Evolutionary conservation across 257 asterid species (phyloP), one percentile per base, ranked within the genome.

Genomic region (Apocynum venetum): DNA sequence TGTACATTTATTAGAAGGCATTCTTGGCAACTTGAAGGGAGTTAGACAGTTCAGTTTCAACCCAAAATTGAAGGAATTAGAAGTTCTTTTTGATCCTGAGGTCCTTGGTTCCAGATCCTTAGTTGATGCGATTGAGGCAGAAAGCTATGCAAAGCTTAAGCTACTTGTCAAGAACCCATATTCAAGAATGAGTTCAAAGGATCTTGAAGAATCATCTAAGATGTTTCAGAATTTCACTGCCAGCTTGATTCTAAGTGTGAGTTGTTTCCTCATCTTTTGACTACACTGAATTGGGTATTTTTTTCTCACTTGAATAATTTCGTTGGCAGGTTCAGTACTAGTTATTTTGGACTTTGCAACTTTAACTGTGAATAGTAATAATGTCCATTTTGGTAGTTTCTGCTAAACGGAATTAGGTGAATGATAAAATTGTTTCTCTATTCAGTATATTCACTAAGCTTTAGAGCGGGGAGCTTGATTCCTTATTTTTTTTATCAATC

Each of bases 51-150:
- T 90, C 83, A 73, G 44, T 73, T 89, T 81, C 80, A 89, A 96
- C 80, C 84, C 82, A 59, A 68, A 72, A 55, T 85, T 86, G 76
- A 81, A 86, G 76, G 96, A 88, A 51, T 78, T 96, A 64, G 98
- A 85, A 82, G 86, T 96, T 86, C 89, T 88, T 80, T 93, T 87
- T 84, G 99, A 96, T 86, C 96, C 98, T 8, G 96, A 96, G 90
- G 88, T 96, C 84, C 88, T 93, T 81, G 89, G 93, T 83, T 83
- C 98, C 61, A 91, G 99, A 92, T 82, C 86, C 48, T 55, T 96
- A 79, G 88, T 96, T 83, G 97, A 96, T 55, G 92, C 86, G 72
- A 85, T 96, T 56, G 97, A 91, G 80, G 87, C 81, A 77, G 89
- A 83, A 78, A 87, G 97, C 85, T 74, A 75, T 17, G 97, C 92